Evolutionary conservation across 2,329 filamentous ascomycete genomes (phyloP), one percentile per base, ranked within the genome.

Genomic region (Coniochaeta hoffmannii): DNA sequence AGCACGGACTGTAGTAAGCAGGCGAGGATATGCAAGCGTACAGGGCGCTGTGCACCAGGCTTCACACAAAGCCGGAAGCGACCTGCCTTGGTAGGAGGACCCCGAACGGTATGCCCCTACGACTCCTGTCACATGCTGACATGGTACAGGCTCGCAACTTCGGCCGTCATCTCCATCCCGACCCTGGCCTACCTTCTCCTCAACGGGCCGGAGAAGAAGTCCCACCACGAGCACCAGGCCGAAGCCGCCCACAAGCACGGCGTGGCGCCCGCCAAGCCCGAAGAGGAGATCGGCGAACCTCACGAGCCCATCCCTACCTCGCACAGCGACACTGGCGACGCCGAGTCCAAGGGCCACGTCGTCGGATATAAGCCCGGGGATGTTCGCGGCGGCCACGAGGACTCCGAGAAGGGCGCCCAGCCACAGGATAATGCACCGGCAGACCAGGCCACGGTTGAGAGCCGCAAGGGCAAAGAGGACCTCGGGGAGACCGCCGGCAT

Each of bases 191-290:
- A 59, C 28, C 38, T 64, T 22, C 54, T 58, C 30, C 49, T 19
- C n/a, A 53, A 12, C 12, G 35, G 38, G 26, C 30, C 54, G 5
- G 36, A 41, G 14, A 56, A 58, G 36, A 30, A 35, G 4, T 34
- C 19, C 9, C 52, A 49, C 24, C 41, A 24, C 12, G 34, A 32
- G 15, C 56, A 63, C 51, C 59, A 61, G 14, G 57, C 65, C 22
- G 62, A 66, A 50, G 61, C 63, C 17, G 54, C 57, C 28, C 63
- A 66, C 35, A 63, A 64, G 9, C 28, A 34, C 7, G 53, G 38
- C 19, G 50, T 53, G 5, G 54, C 38, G 53, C 56, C 65, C 24
- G 65, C 67, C 52, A 55, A 55, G 24, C 17, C 52, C 15, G 6
- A 51, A 22, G 1, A 2, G 44, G 46, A 46, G 30, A 34, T n/a